Percentiles rank a stretch among this genome's conserved stretches.
Evolutionary conservation across 495 filamentous ascomycete genomes (phyloP).

Genomic region (Letharia columbiana): DNA sequence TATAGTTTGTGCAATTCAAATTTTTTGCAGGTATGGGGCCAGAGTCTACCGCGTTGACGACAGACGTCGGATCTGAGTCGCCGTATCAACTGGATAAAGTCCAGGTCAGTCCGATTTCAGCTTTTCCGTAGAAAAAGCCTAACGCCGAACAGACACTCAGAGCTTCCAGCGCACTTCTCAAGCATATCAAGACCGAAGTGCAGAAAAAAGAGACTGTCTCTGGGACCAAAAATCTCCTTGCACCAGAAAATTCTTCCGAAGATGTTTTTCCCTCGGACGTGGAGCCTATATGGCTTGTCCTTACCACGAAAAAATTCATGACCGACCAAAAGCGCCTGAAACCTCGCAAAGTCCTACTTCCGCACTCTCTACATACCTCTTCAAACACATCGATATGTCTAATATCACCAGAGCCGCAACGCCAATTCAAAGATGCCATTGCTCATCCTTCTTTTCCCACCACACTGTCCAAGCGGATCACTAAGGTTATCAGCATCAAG

Average conservation of each 20-base stretch:
- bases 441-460: conserved; percentile 65
- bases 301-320: conserved; percentile 87
- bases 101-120: conserved; percentile 40
- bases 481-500: conserved; percentile 66
- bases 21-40: conserved; percentile 25
- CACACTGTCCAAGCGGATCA: conserved; percentile 61
- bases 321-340: conserved; percentile 68
- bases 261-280: conserved; percentile 41
- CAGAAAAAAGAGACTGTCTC: conserved; percentile 46
- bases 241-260: conserved; percentile 45
- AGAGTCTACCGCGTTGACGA: conserved; percentile 41
- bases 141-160: conserved; percentile 50
- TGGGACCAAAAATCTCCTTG: conserved; percentile 67
- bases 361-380: conserved; percentile 60
- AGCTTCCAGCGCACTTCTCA: conserved; percentile 72
- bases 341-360: conserved; percentile 57
- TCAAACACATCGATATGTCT: conserved; percentile 65
- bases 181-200: conserved; percentile 64
- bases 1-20: not conserved
- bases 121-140: not conserved
- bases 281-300: conserved; percentile 69
- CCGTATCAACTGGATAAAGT: conserved; percentile 58
- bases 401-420: conserved; percentile 79
- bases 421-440: conserved; percentile 80
- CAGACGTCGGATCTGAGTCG: conserved; percentile 43